Evolutionary conservation across 2,329 filamentous ascomycete species (phyloP).

Genomic region (Alternaria conjuncta): DNA sequence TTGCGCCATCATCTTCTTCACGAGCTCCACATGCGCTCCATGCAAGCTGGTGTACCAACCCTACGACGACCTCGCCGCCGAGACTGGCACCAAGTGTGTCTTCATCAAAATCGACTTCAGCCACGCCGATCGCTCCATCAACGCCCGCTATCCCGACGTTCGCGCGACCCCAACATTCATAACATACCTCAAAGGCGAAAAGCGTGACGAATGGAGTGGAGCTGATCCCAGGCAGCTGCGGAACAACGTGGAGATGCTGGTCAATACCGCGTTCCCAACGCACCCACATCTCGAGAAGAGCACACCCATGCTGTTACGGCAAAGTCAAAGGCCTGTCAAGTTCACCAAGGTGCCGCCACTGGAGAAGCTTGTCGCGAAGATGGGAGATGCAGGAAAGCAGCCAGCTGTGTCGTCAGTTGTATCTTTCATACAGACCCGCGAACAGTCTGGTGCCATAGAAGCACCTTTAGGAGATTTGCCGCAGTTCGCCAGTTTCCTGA

Average conservation of each 20-base stretch:
- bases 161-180: slow-evolving; percentile 87
- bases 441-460: slow-evolving; percentile 65
- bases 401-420: slow-evolving; percentile 69
- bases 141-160: slow-evolving; percentile 66
- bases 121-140: slow-evolving; percentile 66
- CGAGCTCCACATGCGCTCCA: slow-evolving; percentile 82
- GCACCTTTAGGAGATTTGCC: slow-evolving; percentile 74
- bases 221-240: slow-evolving; percentile 72
- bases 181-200: slow-evolving; percentile 77
- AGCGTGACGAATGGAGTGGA: slow-evolving; percentile 81
- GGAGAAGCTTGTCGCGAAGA: slow-evolving; percentile 79
- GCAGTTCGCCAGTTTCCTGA: slow-evolving; percentile 68
- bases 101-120: slow-evolving; percentile 86
- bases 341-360: slow-evolving; percentile 83
- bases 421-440: slow-evolving; percentile 71
- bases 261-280: slow-evolving; percentile 75
- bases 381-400: slow-evolving; percentile 68
- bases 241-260: slow-evolving; percentile 73
- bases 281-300: slow-evolving; percentile 77
- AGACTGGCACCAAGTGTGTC: slow-evolving; percentile 70
- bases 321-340: slow-evolving; percentile 70
- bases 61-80: slow-evolving; percentile 79
- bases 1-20: slow-evolving; percentile 89
- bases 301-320: slow-evolving; percentile 72
- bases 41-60: slow-evolving; percentile 83